Base-by-base conservation (phyloP, 2,329 filamentous ascomycete genomes). In the Leptographium procerum region DNA sequence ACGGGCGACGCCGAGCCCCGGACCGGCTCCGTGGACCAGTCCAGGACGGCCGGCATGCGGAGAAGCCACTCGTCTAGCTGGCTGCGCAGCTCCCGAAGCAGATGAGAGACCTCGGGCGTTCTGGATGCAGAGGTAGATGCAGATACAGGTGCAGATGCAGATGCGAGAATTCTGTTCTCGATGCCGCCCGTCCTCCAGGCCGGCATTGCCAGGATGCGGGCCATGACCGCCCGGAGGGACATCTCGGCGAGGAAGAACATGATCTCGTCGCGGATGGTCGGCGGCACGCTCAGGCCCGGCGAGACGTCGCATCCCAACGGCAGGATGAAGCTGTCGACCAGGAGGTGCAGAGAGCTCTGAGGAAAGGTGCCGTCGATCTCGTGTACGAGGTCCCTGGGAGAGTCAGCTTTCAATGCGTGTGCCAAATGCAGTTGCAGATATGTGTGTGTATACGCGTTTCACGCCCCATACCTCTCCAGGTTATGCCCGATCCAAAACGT, bases 161-260 rank as follows among this genome's bases (percentile, higher is more conserved):
- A n/a, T n/a, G n/a, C n/a, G n/a, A n/a, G n/a, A n/a, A n/a, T n/a
- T n/a, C 36, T 14, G 13, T 24, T 19, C 7, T 19, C 22, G 31
- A 1, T n/a, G 7, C 9, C 52, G 19, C 6, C 13, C 22, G 8
- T 10, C 29, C 13, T 40, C 29, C 13, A 19, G 31, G 11, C 26
- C 2, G 52, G 19, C 31, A 36, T 36, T 22, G 13, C n/a, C 19
- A 56, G 28, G 9, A 56, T 48, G 16, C 54, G 40, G 1, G 54
- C 31, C 6, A 40, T 28, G 19, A 56, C 26, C 1, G 54, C 43
- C 2, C 54, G 26, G n/a, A 56, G 43, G 16, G 54, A 48, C 40
- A 48, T 56, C 28, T 56, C 54, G 26, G 54, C 54, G 19, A 56
- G 24, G 24, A 28, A 56, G 10, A 48, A 43, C 54, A 56, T 56